A percentile compares a stretch with the other conserved stretches of the same genome.
phyloP scores from a whole-genome alignment of 768 basidiomycete genomes.

The Tricholoma sp. region DNA sequence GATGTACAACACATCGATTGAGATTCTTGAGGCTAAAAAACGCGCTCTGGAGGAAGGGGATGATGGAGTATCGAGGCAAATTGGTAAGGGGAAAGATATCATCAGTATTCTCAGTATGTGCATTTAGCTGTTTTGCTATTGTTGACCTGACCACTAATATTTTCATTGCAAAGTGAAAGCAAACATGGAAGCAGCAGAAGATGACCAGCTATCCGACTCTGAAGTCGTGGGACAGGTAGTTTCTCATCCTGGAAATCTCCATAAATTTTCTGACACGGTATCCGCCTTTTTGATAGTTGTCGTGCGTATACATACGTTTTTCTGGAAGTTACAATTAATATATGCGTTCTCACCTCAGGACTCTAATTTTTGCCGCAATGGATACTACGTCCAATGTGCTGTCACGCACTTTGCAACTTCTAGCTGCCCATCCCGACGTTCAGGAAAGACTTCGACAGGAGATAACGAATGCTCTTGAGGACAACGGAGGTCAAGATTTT shows the following conservation, averaged over 20 bases:
- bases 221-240: slow-evolving; percentile 33
- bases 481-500: slow-evolving; percentile 20
- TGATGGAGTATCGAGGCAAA: slow-evolving; percentile 22
- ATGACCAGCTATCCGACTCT: slow-evolving; percentile 27
- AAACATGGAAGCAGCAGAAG: slow-evolving; percentile 25
- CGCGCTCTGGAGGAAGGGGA: slow-evolving; percentile 22
- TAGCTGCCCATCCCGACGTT: slow-evolving; percentile 24
- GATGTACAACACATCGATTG: slow-evolving; percentile 26
- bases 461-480: slow-evolving; percentile 19
- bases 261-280: not conserved
- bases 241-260: not conserved
- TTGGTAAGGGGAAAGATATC: slow-evolving; percentile 28
- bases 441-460: slow-evolving; percentile 34
- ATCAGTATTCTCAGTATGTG: slow-evolving; percentile 24
- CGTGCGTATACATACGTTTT: slow-evolving; percentile 4
- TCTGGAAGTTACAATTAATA: not conserved
- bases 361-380: slow-evolving; percentile 31
- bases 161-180: slow-evolving; percentile 23
- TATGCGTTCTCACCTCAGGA: slow-evolving; percentile 8
- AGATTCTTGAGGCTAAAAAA: slow-evolving; percentile 32
- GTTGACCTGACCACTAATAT: not conserved
- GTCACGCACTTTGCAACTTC: slow-evolving; percentile 29
- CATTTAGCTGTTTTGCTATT: not conserved
- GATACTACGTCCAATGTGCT: slow-evolving; percentile 42
- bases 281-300: not conserved